Base-by-base conservation (phyloP, 352 stramenopile genomes). In the Globisporangium abappressorium region DNA sequence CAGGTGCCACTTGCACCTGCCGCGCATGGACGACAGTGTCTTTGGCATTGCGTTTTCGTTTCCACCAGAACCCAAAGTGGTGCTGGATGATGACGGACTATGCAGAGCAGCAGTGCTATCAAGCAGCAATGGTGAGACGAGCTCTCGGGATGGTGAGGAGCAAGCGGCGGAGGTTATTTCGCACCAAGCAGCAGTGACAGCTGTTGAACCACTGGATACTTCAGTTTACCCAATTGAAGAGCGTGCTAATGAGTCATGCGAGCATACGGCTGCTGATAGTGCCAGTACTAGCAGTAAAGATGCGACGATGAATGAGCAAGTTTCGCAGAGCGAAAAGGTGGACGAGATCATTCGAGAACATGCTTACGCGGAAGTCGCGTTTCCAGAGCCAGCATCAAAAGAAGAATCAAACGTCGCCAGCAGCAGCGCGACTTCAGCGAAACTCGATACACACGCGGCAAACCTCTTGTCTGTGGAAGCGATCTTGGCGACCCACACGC, bases 401-500 rank as follows among this genome's bases (percentile, higher is more conserved):
- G 51, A 67, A 3, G 9, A 20, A 20, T 6, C 14, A 46, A 46
- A 46, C 38, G 38, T 20, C 38, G 18, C 8, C 53, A 30, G 12
- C 14, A 33, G 30, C 20, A 20, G 5, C 34, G 28, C 3, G 28
- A n/a, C 11, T 49, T 5, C 7, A 53, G 22, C 33, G 22, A 57
- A 60, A 22, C 6, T 22, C 6, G 34, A 55, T 7, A n/a, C 18
- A 2, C 15, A 28, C 5, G 18, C n/a, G 33, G 46, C 20, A 22
- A 18, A 34, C 0, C 1, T 55, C 14, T 66, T 65, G 53, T 54
- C 65, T 3, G 72, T 84, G 22, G 72, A 82, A 30, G 55, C 70
- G 46, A 85, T 91, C 57, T 65, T 91, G 1, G 67, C 70, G 43
- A 84, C 77, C 15, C 70, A 87, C 71, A 76, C 80, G 26, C 77